A percentile compares a stretch with the other conserved stretches of the same genome.
phyloP scores from a whole-genome alignment of 2,329 filamentous ascomycete species.

The Aureobasidium mangrovei region DNA sequence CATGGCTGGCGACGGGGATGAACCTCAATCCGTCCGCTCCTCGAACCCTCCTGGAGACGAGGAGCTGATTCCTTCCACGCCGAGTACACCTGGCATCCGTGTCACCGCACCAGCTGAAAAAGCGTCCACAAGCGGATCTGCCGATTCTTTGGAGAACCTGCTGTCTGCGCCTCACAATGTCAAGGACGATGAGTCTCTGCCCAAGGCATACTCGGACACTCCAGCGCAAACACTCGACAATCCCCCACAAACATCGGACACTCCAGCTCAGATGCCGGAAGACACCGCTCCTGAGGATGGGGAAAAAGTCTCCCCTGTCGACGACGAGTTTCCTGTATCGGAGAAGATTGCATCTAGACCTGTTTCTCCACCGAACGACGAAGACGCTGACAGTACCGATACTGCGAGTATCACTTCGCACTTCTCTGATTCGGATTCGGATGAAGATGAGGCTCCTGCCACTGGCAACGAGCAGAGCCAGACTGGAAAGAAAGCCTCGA shows the following conservation, averaged over 20 bases:
- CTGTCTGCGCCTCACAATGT: background rate
- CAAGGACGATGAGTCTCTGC: conserved; percentile 1
- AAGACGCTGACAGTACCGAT: background rate
- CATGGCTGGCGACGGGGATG: background rate
- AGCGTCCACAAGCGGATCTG: background rate
- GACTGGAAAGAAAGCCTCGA: too few relatives aligned
- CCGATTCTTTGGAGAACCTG: background rate
- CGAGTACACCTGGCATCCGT: background rate
- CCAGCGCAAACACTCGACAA: too few relatives aligned
- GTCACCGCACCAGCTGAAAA: background rate
- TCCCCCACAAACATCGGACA: background rate
- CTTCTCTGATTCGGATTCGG: background rate
- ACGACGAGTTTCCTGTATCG: background rate
- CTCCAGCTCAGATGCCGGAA: too few relatives aligned
- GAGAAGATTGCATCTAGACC: background rate
- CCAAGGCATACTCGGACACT: background rate
- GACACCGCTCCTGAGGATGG: background rate
- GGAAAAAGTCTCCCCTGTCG: background rate
- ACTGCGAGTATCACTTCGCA: background rate
- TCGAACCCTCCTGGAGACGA: background rate
- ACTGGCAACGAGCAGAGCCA: background rate
- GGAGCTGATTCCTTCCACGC: background rate
- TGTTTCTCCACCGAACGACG: background rate
- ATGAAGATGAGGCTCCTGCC: background rate
- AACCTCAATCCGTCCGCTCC: background rate